Base-by-base conservation (phyloP, 2,329 filamentous ascomycete genomes). In the Fusarium euwallaceae region DNA sequence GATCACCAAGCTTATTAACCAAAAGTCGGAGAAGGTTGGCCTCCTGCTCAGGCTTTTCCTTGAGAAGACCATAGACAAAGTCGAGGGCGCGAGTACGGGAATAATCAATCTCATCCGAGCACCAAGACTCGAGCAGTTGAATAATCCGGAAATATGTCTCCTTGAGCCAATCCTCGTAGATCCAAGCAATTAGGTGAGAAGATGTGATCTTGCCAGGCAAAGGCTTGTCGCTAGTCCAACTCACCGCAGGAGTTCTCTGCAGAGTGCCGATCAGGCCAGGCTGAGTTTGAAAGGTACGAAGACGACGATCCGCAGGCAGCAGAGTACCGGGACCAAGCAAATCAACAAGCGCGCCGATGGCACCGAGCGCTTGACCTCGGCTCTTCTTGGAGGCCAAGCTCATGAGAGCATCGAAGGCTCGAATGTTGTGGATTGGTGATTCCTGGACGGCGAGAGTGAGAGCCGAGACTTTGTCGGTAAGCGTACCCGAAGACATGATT, bases 21-120 rank as follows among this genome's bases (percentile, higher is more conserved):
- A 99, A 86, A 66, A 99, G 87, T 64, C 96, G 92, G 70, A 99
- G 87, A 72, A 99, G 86, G 81, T 99, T 99, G 65, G 96, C 93
- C 83, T 99, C 97, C 81, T 99, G 97, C 83, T 99, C 97, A 0
- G 97, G 96, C 84, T 98, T 99, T 82, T 98, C 95, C 82, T 95
- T 97, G 71, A 99, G 86, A 43, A 99, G 87, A 73, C 96, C 95
- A 81, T 92, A 98, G 41, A 98, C 93, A 78, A 98, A 97, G 75
- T 95, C 97, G 53, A 99, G 89, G 4, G 96, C 94, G 75, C 94
- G 92, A 59, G 92, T 93, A 70, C 97, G 92, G 45, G 97, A 95
- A 83, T 96, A 98, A 80, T 97, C 94, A 64, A 99, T 94, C 84
- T 98, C 97, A 78, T 99, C 97, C 65, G 93, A 94, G 82, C 94